These are phyloP conservation scores for Trichoderma asperelloides DNA, from an alignment of 495 filamentous ascomycete species.

Conservation along the genomic window DNA sequence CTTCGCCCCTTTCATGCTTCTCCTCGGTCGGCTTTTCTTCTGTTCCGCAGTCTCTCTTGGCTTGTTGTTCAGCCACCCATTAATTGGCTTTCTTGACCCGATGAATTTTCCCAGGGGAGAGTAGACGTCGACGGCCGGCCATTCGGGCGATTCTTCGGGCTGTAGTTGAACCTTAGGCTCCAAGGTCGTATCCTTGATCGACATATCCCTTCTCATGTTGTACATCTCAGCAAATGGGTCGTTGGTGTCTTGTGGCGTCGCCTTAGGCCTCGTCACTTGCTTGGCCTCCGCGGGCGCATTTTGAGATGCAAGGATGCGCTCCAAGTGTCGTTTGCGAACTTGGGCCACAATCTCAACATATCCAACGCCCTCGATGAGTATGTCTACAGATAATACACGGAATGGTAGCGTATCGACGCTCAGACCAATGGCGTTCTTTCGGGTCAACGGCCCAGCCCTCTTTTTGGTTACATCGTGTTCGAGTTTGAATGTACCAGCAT, in stretches of 20 bases:
- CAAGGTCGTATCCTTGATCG: neutral
- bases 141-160: constrained; percentile 21
- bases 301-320: constrained; percentile 8
- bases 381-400: constrained; percentile 65
- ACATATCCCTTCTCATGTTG: neutral
- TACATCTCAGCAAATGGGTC: constrained; percentile 6
- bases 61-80: constrained; percentile 52
- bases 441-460: constrained; percentile 53
- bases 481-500: constrained; percentile 67
- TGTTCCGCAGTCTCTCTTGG: constrained; percentile 16
- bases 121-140: constrained; percentile 74
- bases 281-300: constrained; percentile 12
- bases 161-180: neutral
- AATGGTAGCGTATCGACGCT: constrained; percentile 61
- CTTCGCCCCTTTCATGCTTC: constrained; percentile 52
- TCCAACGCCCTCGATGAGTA: constrained; percentile 82
- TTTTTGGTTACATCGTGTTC: constrained; percentile 71
- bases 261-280: neutral
- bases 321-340: constrained; percentile 49
- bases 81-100: constrained; percentile 58
- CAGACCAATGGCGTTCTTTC: constrained; percentile 40
- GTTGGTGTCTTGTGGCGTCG: constrained; percentile 7
- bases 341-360: constrained; percentile 89
- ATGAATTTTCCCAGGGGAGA: constrained; percentile 75
- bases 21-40: constrained; percentile 34